Base-by-base conservation (phyloP, 768 basidiomycete species). In the Kwoniella heveanensis region DNA sequence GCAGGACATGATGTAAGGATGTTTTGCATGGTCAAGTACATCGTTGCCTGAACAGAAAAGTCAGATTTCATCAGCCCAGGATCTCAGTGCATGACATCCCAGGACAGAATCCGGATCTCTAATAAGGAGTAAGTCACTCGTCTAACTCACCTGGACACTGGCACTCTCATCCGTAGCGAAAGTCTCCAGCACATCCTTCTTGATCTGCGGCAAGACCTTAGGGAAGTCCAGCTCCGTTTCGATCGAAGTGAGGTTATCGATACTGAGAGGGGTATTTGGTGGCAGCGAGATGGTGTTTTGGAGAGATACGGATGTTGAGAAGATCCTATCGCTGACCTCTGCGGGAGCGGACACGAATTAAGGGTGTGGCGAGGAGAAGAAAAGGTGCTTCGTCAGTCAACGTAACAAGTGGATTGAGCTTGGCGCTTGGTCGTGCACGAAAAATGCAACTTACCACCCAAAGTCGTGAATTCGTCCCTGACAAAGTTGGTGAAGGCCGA, bases 81-180 rank as follows among this genome's bases (percentile, higher is more conserved):
- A 17, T 21, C 53, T 21, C 27, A 17, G 19, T 52, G 32, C n/a
- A n/a, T n/a, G n/a, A n/a, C n/a, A n/a, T n/a, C n/a, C n/a, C n/a
- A n/a, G n/a, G n/a, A n/a, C n/a, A n/a, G n/a, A n/a, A n/a, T n/a
- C n/a, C n/a, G n/a, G n/a, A n/a, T n/a, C n/a, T n/a, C n/a, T n/a
- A n/a, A n/a, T n/a, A n/a, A n/a, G n/a, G n/a, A n/a, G n/a, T n/a
- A n/a, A n/a, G n/a, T n/a, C n/a, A n/a, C n/a, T n/a, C n/a, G n/a
- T n/a, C n/a, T n/a, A n/a, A 79, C 85, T 39, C 69, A 90, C 91
- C 86, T 93, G 92, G 1, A 96, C 92, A 68, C 90, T 91, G 9
- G 90, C 92, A 73, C 91, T 92, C 72, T 94, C 88, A 70, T 98
- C 92, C 30, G 82, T 80, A 2, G 92, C 91, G 76, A 97, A 97